These are phyloP conservation scores for Salvia rosmarinus DNA, from an alignment of 257 asterid genomes.

Conservation along the genomic window DNA sequence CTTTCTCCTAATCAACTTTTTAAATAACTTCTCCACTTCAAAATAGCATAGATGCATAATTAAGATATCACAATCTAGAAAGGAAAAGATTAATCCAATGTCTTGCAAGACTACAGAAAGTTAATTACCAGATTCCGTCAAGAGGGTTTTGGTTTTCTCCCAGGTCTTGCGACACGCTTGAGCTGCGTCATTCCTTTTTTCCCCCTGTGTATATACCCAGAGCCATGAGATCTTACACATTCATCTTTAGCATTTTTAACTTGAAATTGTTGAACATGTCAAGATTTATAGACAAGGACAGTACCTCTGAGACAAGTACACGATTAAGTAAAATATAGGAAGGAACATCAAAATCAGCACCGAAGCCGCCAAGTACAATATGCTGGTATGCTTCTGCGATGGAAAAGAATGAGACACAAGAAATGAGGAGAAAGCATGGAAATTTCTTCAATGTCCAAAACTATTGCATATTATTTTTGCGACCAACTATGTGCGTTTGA, in stretches of 20 bases:
- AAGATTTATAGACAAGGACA: constrained; percentile 29
- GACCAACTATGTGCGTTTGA: background rate
- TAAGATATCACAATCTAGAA: background rate
- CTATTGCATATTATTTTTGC: background rate
- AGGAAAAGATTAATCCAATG: background rate
- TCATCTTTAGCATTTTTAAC: background rate
- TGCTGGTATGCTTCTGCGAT: constrained; percentile 74
- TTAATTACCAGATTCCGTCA: constrained; percentile 41
- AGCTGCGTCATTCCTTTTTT: constrained; percentile 67
- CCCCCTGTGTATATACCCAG: constrained; percentile 49
- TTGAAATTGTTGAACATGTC: background rate
- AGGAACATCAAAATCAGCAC: constrained; percentile 78
- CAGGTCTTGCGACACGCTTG: constrained; percentile 61
- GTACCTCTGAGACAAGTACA: constrained; percentile 75
- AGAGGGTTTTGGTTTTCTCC: constrained; percentile 72
- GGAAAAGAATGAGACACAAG: constrained; percentile 9
- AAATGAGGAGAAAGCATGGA: constrained; percentile 13
- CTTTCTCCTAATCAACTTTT: background rate
- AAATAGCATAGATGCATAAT: background rate
- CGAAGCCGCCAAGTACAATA: constrained; percentile 69
- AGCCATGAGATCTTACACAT: constrained; percentile 24
- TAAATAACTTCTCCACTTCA: background rate
- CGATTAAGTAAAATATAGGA: constrained; percentile 74
- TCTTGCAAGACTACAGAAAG: background rate
- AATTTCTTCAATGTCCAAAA: constrained; percentile 4